phyloP scores from a whole-genome alignment of 1,139 yeast species.

The Yamadazyma trypodendri region DNA sequence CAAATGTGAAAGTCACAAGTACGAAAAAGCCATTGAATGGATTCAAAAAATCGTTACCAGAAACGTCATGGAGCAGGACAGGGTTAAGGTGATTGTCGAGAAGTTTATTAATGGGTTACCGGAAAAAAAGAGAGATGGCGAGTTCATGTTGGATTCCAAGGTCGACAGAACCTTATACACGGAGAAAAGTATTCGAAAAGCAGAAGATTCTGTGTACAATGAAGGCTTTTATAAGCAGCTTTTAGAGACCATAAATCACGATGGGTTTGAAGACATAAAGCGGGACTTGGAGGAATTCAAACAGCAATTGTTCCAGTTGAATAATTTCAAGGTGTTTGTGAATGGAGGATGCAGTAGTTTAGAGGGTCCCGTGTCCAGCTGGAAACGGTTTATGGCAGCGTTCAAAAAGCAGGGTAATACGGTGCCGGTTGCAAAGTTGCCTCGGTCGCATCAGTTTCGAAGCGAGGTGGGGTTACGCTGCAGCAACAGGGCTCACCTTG shows the following conservation, averaged over 20 bases:
- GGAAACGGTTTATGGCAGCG: slow-evolving; percentile 48
- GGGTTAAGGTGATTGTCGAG: slow-evolving; percentile 71
- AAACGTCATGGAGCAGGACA: slow-evolving; percentile 67
- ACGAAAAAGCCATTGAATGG: slow-evolving; percentile 75
- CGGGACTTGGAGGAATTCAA: slow-evolving; percentile 59
- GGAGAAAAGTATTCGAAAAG: slow-evolving; percentile 60
- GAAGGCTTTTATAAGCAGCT: slow-evolving; percentile 58
- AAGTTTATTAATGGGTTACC: slow-evolving; percentile 74
- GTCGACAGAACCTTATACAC: slow-evolving; percentile 53
- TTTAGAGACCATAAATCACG: slow-evolving; percentile 51
- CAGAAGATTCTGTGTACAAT: slow-evolving; percentile 63
- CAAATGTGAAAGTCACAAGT: slow-evolving; percentile 62
- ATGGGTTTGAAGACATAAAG: slow-evolving; percentile 46
- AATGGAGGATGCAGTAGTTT: slow-evolving; percentile 63
- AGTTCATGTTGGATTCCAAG: slow-evolving; percentile 64
- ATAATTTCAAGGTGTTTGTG: slow-evolving; percentile 67
- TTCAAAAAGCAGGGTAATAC: slow-evolving; percentile 8
- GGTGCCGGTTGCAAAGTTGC: slow-evolving; percentile 29
- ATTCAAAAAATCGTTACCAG: slow-evolving; percentile 60
- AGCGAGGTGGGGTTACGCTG: slow-evolving; percentile 59
- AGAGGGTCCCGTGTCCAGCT: slow-evolving; percentile 56
- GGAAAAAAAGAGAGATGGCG: slow-evolving; percentile 79
- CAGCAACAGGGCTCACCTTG: slow-evolving; percentile 56
- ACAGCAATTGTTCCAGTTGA: slow-evolving; percentile 51
- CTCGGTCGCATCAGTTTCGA: slow-evolving; percentile 54